These are phyloP conservation scores for Cichorium intybus DNA, from an alignment of 140 eudicot species.

Conservation along the genomic window DNA sequence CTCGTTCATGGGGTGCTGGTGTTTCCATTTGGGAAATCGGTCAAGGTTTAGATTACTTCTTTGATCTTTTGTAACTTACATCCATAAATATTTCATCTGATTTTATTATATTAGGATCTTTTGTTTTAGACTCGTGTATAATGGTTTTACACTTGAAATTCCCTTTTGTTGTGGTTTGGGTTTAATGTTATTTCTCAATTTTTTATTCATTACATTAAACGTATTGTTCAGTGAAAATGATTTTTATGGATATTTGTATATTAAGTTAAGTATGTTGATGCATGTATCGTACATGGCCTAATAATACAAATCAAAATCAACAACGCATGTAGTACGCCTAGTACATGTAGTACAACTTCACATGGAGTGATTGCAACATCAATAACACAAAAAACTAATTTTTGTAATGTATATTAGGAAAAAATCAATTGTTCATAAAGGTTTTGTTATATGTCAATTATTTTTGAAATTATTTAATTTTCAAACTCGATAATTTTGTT, in stretches of 20 bases:
- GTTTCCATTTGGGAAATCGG: slow-evolving; percentile 98
- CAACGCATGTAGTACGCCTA: background rate
- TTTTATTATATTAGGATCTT: background rate
- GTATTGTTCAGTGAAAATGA: too few relatives aligned
- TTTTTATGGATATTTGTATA: background rate
- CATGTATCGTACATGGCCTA: background rate
- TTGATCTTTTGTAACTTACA: slow-evolving; percentile 47
- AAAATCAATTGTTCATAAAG: too few relatives aligned
- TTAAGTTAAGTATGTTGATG: background rate
- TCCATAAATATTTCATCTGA: background rate
- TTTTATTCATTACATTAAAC: too few relatives aligned
- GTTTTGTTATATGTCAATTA: too few relatives aligned
- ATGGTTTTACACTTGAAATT: background rate
- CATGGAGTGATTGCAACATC: background rate
- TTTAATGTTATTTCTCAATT: background rate
- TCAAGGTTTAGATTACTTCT: slow-evolving; percentile 90
- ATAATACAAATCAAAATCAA: background rate
- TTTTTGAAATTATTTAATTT: too few relatives aligned
- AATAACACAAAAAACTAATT: too few relatives aligned
- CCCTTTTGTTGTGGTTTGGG: background rate
- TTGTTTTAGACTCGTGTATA: background rate
- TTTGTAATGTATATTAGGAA: too few relatives aligned
- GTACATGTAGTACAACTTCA: background rate
- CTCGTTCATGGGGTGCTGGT: slow-evolving; percentile 82
- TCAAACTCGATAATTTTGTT: too few relatives aligned